Evolutionary conservation across 2,329 filamentous ascomycete genomes (phyloP).

Genomic region (Colletotrichum noveboracense): DNA sequence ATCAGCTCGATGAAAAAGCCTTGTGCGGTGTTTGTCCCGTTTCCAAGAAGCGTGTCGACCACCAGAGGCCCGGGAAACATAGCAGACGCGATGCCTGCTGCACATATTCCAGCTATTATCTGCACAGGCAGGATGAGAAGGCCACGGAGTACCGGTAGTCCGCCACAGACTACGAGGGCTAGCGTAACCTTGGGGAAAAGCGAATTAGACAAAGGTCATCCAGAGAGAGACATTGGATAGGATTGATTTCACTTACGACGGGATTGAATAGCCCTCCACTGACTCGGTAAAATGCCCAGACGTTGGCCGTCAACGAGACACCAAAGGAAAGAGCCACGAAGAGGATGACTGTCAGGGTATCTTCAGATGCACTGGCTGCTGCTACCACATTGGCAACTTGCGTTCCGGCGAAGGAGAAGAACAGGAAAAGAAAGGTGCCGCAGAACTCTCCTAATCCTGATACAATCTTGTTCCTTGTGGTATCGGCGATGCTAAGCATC

Average conservation of each 20-base stretch:
- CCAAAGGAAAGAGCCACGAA: constrained; percentile 58
- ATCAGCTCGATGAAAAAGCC: constrained; percentile 73
- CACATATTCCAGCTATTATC: constrained; percentile 62
- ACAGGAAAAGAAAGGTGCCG: constrained; percentile 59
- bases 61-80: constrained; percentile 63
- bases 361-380: constrained; percentile 7
- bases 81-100: constrained; percentile 60
- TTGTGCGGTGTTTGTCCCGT: constrained; percentile 55
- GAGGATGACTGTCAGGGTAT: constrained; percentile 41
- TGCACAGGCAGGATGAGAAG: constrained; percentile 60
- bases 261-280: constrained; percentile 58
- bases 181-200: constrained; percentile 52
- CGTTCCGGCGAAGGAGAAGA: constrained; percentile 45
- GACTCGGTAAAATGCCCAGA: constrained; percentile 62
- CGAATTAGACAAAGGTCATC: background rate
- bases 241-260: constrained; percentile 39
- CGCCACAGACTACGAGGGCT: constrained; percentile 63
- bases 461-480: constrained; percentile 38
- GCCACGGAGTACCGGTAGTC: constrained; percentile 57
- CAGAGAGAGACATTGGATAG: too few relatives aligned
- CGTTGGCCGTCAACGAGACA: constrained; percentile 55
- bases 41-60: constrained; percentile 61
- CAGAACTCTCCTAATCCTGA: constrained; percentile 55
- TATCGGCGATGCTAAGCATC: constrained; percentile 13
- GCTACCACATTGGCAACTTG: constrained; percentile 35